Percentiles rank a stretch among this genome's conserved stretches.
phyloP scores from a whole-genome alignment of 495 filamentous ascomycete species.

The Tirmania nivea region DNA sequence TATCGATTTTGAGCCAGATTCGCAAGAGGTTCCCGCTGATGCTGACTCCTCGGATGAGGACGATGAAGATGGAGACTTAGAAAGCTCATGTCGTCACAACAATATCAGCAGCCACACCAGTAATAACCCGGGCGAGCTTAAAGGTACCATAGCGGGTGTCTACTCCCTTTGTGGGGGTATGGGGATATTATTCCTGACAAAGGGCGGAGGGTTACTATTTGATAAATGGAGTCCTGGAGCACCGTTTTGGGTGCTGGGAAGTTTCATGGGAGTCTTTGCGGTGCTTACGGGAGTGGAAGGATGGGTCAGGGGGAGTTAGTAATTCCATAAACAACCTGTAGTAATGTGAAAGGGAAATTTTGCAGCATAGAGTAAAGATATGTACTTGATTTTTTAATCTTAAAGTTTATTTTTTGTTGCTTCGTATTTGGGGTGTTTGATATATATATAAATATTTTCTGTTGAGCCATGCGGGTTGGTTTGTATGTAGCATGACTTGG shows the following conservation, averaged over 20 bases:
- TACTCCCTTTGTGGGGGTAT: constrained; percentile 82
- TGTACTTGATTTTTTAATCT: too few relatives aligned
- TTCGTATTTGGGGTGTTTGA: too few relatives aligned
- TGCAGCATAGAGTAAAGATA: too few relatives aligned
- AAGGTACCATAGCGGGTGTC: constrained; percentile 82
- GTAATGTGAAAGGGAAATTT: too few relatives aligned
- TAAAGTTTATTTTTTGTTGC: too few relatives aligned
- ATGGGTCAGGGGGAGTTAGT: background rate
- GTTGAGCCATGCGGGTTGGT: too few relatives aligned
- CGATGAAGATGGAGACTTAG: background rate
- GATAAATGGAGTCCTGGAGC: constrained; percentile 57
- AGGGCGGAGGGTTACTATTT: constrained; percentile 65
- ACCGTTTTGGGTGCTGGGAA: constrained; percentile 82
- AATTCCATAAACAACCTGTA: too few relatives aligned
- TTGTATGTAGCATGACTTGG: too few relatives aligned
- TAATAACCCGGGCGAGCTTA: constrained; percentile 27
- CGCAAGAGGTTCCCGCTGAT: background rate
- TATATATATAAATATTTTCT: too few relatives aligned
- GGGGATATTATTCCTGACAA: constrained; percentile 77
- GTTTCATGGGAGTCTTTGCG: constrained; percentile 40
- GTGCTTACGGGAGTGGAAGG: background rate
- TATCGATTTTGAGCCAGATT: background rate
- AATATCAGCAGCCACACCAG: constrained; percentile 1
- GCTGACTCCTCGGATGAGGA: background rate
- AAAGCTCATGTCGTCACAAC: constrained; percentile 11